Evolutionary conservation across 441 rosid genomes (phyloP).

Genomic region (Aleurites moluccanus): DNA sequence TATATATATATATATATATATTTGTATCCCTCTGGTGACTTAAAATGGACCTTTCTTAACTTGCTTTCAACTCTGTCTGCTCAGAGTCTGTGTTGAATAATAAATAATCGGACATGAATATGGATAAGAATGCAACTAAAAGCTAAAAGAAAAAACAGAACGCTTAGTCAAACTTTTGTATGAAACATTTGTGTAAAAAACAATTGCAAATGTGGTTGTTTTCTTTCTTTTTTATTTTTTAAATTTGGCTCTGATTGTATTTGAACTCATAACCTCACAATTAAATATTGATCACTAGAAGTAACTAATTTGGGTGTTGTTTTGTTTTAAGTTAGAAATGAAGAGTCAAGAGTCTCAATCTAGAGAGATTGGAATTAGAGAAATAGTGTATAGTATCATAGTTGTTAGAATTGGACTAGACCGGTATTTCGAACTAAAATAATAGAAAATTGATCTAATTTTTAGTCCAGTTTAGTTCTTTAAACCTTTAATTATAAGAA

Average conservation of each 20-base stretch:
- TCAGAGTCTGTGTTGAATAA: conserved; percentile 19
- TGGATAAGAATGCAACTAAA: conserved; percentile 11
- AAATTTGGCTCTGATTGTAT: too few species aligned
- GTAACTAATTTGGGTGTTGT: conserved; percentile 19
- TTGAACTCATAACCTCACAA: too few species aligned
- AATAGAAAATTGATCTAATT: too few species aligned
- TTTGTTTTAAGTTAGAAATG: neutral
- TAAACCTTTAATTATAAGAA: too few species aligned
- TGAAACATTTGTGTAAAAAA: too few species aligned
- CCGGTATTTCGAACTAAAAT: too few species aligned
- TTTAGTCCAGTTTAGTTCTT: too few species aligned
- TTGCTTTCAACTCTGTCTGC: conserved; percentile 30
- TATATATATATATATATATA: too few species aligned
- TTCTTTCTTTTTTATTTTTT: too few species aligned
- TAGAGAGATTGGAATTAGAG: conserved; percentile 26
- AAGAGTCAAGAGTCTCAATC: conserved; percentile 3
- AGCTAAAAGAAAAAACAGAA: conserved; percentile 15
- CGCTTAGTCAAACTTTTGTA: conserved; percentile 40
- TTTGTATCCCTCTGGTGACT: neutral
- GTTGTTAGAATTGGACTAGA: too few species aligned
- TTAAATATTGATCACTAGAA: too few species aligned
- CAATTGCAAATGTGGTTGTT: too few species aligned
- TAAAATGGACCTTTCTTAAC: conserved; percentile 27
- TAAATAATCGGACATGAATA: conserved; percentile 26
- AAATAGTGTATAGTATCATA: neutral